A percentile compares a stretch with the other conserved stretches of the same genome.
phyloP scores from a whole-genome alignment of 352 stramenopile genomes.

The Phytopythium oedochilum region DNA sequence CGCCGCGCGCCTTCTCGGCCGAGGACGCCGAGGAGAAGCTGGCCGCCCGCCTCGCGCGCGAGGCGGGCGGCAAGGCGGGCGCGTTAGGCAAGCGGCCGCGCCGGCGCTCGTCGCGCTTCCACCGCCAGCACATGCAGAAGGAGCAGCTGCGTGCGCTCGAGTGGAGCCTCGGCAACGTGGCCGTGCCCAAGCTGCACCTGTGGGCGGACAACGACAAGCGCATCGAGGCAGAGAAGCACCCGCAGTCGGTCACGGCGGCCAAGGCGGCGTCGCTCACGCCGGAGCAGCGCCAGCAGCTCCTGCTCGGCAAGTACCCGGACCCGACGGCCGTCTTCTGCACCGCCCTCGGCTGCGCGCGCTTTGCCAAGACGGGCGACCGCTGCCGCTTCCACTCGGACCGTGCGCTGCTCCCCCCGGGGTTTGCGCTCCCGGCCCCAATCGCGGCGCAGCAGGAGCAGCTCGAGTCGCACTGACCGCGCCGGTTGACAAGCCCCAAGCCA shows the following conservation, averaged over 20 bases:
- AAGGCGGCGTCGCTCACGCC: not conserved
- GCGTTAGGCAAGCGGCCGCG: conserved; percentile 3
- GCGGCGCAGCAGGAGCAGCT: not conserved
- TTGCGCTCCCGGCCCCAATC: not conserved
- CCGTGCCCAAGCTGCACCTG: conserved; percentile 37
- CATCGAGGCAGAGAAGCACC: conserved; percentile 32
- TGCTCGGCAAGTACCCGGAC: conserved; percentile 18
- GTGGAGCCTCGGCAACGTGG: conserved; percentile 63
- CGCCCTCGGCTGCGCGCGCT: conserved; percentile 33
- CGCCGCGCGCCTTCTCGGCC: not conserved
- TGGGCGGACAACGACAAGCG: conserved; percentile 60
- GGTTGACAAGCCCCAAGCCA: too few species aligned
- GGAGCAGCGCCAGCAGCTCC: conserved; percentile 6
- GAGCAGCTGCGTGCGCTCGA: conserved; percentile 51
- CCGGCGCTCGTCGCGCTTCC: conserved; percentile 20
- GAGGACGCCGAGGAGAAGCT: not conserved
- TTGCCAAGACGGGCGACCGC: conserved; percentile 51
- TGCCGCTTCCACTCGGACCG: conserved; percentile 56
- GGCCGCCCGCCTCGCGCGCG: not conserved
- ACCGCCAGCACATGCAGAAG: conserved; percentile 28
- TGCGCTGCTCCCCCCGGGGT: not conserved
- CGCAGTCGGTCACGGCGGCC: conserved; percentile 1
- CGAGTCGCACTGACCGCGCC: too few species aligned
- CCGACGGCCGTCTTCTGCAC: conserved; percentile 46
- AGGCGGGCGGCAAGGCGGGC: not conserved